Percentiles rank a stretch among this genome's conserved stretches.
phyloP scores from a whole-genome alignment of 116 monocot genomes.

The Posidonia oceanica region DNA sequence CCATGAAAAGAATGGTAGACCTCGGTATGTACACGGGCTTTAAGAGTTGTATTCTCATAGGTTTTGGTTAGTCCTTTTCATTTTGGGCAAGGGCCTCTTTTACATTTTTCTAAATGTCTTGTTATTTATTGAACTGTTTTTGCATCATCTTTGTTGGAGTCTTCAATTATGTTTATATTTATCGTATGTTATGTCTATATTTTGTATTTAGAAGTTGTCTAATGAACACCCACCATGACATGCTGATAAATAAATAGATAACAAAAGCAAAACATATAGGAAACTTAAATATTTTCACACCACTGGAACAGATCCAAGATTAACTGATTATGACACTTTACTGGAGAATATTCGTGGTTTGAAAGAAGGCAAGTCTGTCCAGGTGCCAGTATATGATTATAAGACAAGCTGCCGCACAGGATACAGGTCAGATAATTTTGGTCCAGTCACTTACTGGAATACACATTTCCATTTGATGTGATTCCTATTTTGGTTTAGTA shows the following conservation, averaged over 20 bases:
- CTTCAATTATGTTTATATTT: too few species aligned
- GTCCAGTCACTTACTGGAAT: not conserved
- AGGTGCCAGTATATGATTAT: constrained; percentile 97
- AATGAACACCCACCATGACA: too few species aligned
- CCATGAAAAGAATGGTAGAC: too few species aligned
- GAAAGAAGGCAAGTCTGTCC: constrained; percentile 71
- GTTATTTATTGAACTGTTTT: too few species aligned
- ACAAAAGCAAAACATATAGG: not conserved
- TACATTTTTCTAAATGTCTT: too few species aligned
- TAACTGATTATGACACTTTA: constrained; percentile 96
- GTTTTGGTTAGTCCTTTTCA: too few species aligned
- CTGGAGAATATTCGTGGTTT: constrained; percentile 83
- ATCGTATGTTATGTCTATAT: not conserved
- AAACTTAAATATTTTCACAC: not conserved
- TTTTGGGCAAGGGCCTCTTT: too few species aligned
- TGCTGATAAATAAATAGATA: not conserved
- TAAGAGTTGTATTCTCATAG: too few species aligned
- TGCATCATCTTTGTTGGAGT: too few species aligned
- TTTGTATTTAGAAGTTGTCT: not conserved
- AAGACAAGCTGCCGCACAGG: constrained; percentile 75
- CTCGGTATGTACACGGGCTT: too few species aligned
- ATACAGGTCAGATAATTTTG: constrained; percentile 47
- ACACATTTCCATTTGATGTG: too few species aligned
- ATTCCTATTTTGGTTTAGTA: not conserved
- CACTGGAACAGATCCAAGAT: constrained; percentile 68